Conservation (phyloP, 1,284 basidiomycete genomes). For the Entoloma clypeatum region DNA sequence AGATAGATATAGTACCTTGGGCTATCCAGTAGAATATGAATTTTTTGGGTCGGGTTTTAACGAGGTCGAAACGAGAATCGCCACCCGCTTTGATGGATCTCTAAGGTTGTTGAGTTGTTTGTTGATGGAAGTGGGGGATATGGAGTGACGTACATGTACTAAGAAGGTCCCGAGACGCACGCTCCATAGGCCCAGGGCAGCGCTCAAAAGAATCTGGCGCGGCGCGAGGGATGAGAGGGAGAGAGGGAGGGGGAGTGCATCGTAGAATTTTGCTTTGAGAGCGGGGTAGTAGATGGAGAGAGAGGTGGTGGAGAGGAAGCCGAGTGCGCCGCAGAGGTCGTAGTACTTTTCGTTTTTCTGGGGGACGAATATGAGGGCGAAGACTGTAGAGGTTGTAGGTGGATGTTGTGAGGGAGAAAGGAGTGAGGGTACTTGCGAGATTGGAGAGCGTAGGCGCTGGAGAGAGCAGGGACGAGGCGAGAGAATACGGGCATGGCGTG, state of each 20-base stretch:
- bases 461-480: constrained; percentile 31
- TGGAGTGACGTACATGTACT: constrained; percentile 39
- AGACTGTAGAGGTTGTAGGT: constrained; percentile 29
- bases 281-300: constrained; percentile 61
- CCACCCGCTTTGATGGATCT: constrained; percentile 41
- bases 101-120: constrained; percentile 20
- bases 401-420: not conserved
- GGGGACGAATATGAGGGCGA: constrained; percentile 55
- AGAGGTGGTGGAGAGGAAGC: constrained; percentile 64
- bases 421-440: constrained; percentile 22
- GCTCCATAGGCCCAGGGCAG: constrained; percentile 56
- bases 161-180: constrained; percentile 63
- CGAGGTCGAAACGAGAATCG: constrained; percentile 69
- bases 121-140: not conserved
- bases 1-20: constrained; percentile 44
- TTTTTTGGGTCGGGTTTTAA: constrained; percentile 56
- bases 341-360: constrained; percentile 54
- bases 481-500: constrained; percentile 34
- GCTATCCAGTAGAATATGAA: constrained; percentile 70
- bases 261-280: constrained; percentile 45
- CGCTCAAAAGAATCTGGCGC: constrained; percentile 56
- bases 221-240: constrained; percentile 50
- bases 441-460: constrained; percentile 35
- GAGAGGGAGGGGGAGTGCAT: constrained; percentile 34
- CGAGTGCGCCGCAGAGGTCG: constrained; percentile 58